These are phyloP conservation scores for Cucumis melo DNA, from an alignment of 306 rosid genomes.

Conservation along the genomic window DNA sequence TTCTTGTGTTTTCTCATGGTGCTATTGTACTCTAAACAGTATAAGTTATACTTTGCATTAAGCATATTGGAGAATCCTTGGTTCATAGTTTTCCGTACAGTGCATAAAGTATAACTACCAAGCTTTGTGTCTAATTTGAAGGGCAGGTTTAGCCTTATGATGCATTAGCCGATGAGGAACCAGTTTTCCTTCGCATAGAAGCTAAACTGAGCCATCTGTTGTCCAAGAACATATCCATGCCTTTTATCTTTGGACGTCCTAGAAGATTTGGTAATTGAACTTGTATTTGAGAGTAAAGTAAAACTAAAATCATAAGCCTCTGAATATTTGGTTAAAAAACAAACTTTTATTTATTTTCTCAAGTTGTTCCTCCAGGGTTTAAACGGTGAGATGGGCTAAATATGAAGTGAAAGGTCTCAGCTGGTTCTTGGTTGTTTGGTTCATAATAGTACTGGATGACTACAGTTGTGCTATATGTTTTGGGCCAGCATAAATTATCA, in stretches of 20 bases:
- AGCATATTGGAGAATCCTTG: not conserved
- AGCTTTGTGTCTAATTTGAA: not conserved
- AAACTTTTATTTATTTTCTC: not conserved
- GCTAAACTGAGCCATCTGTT: not conserved
- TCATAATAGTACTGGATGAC: not conserved
- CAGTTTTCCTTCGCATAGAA: not conserved
- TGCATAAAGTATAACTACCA: not conserved
- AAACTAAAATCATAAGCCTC: not conserved
- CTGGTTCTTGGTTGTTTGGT: not conserved
- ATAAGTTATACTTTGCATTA: not conserved
- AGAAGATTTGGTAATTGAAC: not conserved
- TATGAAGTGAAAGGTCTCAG: not conserved
- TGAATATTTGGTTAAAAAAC: not conserved
- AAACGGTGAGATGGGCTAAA: not conserved
- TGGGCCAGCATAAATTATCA: not conserved
- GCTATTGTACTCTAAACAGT: not conserved
- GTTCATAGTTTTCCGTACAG: not conserved
- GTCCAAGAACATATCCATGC: not conserved
- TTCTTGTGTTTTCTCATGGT: not conserved
- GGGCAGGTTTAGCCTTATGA: not conserved
- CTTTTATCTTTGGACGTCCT: not conserved
- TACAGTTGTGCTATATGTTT: not conserved
- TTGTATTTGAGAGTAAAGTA: constrained; percentile 1
- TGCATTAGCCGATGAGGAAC: not conserved
- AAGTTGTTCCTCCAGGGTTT: constrained; percentile 1